phyloP scores from a whole-genome alignment of 1,139 yeast genomes.

The Suhomyces coccinellae region DNA sequence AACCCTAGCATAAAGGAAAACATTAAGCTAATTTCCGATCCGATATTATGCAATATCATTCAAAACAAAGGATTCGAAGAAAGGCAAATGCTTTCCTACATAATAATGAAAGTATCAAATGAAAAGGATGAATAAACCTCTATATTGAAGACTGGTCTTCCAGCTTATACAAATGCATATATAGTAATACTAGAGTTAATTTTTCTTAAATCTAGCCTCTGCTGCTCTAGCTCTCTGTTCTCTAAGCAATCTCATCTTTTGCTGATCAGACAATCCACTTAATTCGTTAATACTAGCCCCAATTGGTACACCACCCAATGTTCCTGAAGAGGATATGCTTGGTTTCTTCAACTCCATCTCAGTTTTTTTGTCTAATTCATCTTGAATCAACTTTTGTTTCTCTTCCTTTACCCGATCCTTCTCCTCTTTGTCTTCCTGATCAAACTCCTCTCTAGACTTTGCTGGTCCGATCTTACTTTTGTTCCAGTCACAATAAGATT shows the following conservation, averaged over 20 bases:
- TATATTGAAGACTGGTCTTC: background rate
- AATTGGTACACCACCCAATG: constrained; percentile 25
- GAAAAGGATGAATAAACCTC: background rate
- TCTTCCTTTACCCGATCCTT: constrained; percentile 36
- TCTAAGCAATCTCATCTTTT: constrained; percentile 75
- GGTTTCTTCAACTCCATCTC: constrained; percentile 41
- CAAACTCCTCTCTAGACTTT: constrained; percentile 62
- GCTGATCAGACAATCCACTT: constrained; percentile 57
- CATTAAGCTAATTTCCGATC: constrained; percentile 12
- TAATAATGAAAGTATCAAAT: constrained; percentile 17
- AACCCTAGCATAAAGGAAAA: constrained; percentile 36
- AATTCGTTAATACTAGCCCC: constrained; percentile 24
- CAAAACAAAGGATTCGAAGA: constrained; percentile 14
- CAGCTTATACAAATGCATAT: background rate
- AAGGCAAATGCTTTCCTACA: constrained; percentile 14
- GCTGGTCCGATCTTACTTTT: constrained; percentile 67
- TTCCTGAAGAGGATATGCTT: constrained; percentile 31
- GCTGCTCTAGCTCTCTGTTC: constrained; percentile 97
- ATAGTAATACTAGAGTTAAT: background rate
- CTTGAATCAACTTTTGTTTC: constrained; percentile 39
- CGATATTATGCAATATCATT: constrained; percentile 16
- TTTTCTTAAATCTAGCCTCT: constrained; percentile 69
- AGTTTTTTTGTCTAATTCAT: constrained; percentile 42
- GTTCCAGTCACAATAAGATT: constrained; percentile 67
- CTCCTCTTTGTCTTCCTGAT: constrained; percentile 37